A percentile compares a stretch with the other conserved stretches of the same genome.
Evolutionary conservation across 306 rosid species (phyloP).

Genomic region (Vicia sativa): DNA sequence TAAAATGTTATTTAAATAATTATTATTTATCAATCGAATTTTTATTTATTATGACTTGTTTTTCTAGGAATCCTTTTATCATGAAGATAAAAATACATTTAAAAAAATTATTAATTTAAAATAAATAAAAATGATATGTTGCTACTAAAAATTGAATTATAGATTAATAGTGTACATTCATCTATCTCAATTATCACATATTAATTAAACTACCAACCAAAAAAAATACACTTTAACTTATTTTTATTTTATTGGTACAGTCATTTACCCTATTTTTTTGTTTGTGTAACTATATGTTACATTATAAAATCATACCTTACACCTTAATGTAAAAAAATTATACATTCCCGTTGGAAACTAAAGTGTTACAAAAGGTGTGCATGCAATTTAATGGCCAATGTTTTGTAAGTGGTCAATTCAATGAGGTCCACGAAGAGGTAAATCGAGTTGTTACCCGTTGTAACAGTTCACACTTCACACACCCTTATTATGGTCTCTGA

Average conservation of each 20-base stretch:
- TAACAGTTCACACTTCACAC: constrained; percentile 31
- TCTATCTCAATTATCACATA: no score
- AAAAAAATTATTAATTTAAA: no score
- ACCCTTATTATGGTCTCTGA: constrained; percentile 48
- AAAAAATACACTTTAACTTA: background rate
- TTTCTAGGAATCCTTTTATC: no score
- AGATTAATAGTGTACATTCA: no score
- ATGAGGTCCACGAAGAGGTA: constrained; percentile 37
- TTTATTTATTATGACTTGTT: no score
- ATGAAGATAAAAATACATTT: no score
- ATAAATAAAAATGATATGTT: no score
- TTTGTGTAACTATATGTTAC: background rate
- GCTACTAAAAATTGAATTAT: no score
- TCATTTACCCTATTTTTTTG: background rate
- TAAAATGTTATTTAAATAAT: no score
- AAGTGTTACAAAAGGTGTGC: constrained; percentile 1
- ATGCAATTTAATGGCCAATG: constrained; percentile 35
- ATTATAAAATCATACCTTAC: background rate
- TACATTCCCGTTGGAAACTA: background rate
- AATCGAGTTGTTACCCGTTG: constrained; percentile 25
- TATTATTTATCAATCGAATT: no score
- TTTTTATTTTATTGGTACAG: no score
- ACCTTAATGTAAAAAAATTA: background rate
- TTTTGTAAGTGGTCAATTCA: constrained; percentile 35
- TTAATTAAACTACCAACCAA: background rate